Percentiles rank a stretch among this genome's conserved stretches.
Conservation (phyloP, 495 filamentous ascomycete species). For the Sphaerosporella brunnea region DNA sequence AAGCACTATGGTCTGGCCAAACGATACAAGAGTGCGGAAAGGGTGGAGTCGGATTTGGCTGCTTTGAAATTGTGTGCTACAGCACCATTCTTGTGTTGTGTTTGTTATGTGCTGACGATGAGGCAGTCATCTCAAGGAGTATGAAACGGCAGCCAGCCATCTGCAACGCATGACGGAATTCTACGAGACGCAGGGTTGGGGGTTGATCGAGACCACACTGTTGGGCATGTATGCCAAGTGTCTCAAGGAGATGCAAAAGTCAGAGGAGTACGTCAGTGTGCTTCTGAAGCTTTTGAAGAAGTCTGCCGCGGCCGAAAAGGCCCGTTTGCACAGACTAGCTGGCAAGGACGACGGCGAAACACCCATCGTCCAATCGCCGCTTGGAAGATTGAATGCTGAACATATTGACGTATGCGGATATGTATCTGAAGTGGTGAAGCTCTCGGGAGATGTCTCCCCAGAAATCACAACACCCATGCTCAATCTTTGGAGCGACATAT, state of each 20-base stretch:
- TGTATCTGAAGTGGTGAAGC: conserved; percentile 45
- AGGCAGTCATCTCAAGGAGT: conserved; percentile 45
- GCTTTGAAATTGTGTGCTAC: conserved; percentile 50
- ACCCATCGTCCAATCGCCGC: not conserved
- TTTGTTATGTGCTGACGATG: conserved; percentile 6
- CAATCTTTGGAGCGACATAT: conserved; percentile 54
- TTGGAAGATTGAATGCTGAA: not conserved
- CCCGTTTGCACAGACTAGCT: conserved; percentile 30
- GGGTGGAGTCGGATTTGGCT: conserved; percentile 69
- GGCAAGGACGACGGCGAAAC: conserved; percentile 6
- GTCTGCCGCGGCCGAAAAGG: conserved; percentile 40
- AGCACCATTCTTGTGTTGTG: not conserved
- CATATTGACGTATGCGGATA: conserved; percentile 36
- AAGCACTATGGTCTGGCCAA: conserved; percentile 8
- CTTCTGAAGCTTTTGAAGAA: conserved; percentile 60
- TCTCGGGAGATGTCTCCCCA: conserved; percentile 44
- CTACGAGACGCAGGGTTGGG: conserved; percentile 69
- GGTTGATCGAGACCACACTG: conserved; percentile 58
- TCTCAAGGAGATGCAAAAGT: conserved; percentile 53
- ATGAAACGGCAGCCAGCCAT: conserved; percentile 52
- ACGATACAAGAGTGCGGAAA: conserved; percentile 36
- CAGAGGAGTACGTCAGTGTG: conserved; percentile 64
- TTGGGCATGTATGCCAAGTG: conserved; percentile 72
- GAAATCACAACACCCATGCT: conserved; percentile 49
- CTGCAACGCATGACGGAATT: conserved; percentile 68